A percentile compares a stretch with the other conserved stretches of the same genome.
These are phyloP conservation scores for Ceratocystis papillata DNA, from an alignment of 2,329 filamentous ascomycete genomes.

Conservation along the genomic window DNA sequence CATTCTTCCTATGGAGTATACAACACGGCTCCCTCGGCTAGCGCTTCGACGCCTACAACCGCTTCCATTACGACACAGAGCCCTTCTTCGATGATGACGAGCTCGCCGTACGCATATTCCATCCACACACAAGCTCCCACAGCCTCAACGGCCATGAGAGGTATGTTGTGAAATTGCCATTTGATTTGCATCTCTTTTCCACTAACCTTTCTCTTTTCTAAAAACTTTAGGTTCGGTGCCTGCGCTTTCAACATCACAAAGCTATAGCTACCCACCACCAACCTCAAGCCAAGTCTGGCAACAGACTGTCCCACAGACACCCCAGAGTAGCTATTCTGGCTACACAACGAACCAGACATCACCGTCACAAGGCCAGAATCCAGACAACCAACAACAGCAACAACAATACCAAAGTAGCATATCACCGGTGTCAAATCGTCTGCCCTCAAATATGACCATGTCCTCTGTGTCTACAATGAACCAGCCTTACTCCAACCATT, in stretches of 20 bases:
- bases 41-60: conserved; percentile 38
- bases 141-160: conserved; percentile 60
- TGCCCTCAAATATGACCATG: conserved; percentile 49
- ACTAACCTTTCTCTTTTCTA: conserved; percentile 45
- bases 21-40: conserved; percentile 34
- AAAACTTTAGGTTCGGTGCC: conserved; percentile 41
- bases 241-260: conserved; percentile 42
- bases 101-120: conserved; percentile 57
- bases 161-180: conserved; percentile 35
- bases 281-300: conserved; percentile 49
- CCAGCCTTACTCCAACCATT: conserved; percentile 48
- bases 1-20: conserved; percentile 38
- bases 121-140: conserved; percentile 61
- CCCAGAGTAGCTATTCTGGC: conserved; percentile 45
- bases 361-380: neutral
- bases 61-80: conserved; percentile 37
- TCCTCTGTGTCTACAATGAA: conserved; percentile 51
- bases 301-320: conserved; percentile 49
- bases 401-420: neutral
- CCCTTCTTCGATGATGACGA: conserved; percentile 56
- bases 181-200: conserved; percentile 27
- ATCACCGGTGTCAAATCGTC: conserved; percentile 33
- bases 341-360: conserved; percentile 42
- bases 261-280: conserved; percentile 53
- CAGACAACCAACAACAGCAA: neutral